A percentile compares a stretch with the other conserved stretches of the same genome.
Evolutionary conservation across 305 asterid species (phyloP).

Genomic region (Plantago coronopus): DNA sequence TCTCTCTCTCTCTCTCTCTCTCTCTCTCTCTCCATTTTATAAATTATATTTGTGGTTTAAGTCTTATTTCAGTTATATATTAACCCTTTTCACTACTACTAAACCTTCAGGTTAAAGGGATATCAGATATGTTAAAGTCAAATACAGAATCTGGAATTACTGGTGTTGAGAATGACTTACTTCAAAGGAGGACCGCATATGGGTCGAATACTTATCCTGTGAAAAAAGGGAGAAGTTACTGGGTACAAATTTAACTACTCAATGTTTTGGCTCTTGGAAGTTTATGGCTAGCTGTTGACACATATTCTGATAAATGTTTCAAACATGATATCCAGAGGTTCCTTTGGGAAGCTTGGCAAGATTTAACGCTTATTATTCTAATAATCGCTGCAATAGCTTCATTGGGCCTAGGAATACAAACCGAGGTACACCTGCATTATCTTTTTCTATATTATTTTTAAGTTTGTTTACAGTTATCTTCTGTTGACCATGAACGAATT

Average conservation of each 20-base stretch:
- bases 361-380: constrained; percentile 80
- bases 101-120: constrained; percentile 67
- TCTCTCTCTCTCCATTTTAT: neutral
- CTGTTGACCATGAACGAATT: neutral
- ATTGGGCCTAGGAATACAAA: constrained; percentile 79
- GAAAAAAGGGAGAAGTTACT: constrained; percentile 78
- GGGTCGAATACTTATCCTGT: constrained; percentile 91
- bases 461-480: neutral
- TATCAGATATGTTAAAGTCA: constrained; percentile 54
- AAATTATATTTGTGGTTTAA: neutral
- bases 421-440: constrained; percentile 45
- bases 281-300: no score
- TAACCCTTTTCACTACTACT: no score
- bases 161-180: constrained; percentile 51
- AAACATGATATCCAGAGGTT: constrained; percentile 49
- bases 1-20: no score
- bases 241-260: constrained; percentile 33
- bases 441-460: neutral
- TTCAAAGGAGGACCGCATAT: constrained; percentile 51
- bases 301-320: constrained; percentile 1
- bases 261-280: neutral
- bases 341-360: constrained; percentile 98
- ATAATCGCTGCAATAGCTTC: constrained; percentile 82
- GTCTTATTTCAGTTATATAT: neutral
- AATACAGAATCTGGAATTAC: constrained; percentile 41